Evolutionary conservation across 2,329 filamentous ascomycete species (phyloP), one percentile per base, ranked within the genome.

Genomic region (Huntiella moniliformis): DNA sequence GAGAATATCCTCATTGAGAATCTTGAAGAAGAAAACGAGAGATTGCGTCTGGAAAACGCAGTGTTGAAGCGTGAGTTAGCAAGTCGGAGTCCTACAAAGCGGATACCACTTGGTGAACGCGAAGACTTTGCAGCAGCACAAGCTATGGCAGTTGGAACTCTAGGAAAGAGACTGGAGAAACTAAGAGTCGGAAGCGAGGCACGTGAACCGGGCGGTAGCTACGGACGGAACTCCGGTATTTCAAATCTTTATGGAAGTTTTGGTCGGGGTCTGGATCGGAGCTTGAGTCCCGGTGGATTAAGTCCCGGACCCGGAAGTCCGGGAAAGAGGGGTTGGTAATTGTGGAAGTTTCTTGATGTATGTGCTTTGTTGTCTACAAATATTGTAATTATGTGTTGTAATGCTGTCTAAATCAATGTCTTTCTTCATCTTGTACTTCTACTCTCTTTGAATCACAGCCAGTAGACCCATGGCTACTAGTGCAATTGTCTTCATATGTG

Each of bases 401-500:
- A 17, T 38, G 15, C 18, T 11, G 10, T 38, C 15, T 17, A 38
- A 38, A 38, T 15, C 10, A 15, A 38, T 17, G 18, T 11, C 37
- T 17, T 13, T 13, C 10, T 12, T 16, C 7, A 17, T 38, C 15
- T 16, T 17, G 15, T 37, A n/a, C 35, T 16, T 13, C 53, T 66
- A 95, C 67, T 98, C 91, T 57, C 87, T 68, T 61, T 98, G 91
- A 55, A 98, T 61, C 41, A 98, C 79, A 18, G 95, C 91, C 65
- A 93, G 77, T 55, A 95, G 60, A 1, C 88, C 91, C 91, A 98
- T 98, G 43, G 95, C 72, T 1, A 84, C 88, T 56, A 98, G 62
- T 78, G 96, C 83, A 18, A 79, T 88, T 38, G 84, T 92, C 73
- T 98, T 98, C 55, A 96, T 61, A 88, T 88, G 96, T 4, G 91